phyloP scores from a whole-genome alignment of 108 stramenopile species.

The Fragilaria radians region DNA sequence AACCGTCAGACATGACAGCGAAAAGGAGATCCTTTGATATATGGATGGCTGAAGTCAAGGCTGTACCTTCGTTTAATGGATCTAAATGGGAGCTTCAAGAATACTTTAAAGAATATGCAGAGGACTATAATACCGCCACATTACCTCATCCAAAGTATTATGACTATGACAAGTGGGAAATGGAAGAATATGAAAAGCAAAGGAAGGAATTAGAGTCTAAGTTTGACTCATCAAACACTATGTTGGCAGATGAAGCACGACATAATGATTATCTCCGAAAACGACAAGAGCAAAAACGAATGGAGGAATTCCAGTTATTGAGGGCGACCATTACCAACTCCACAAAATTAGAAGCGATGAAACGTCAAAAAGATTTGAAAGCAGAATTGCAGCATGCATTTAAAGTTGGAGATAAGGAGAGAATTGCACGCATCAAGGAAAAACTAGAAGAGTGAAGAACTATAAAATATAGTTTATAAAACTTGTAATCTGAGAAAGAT shows the following conservation, averaged over 20 bases:
- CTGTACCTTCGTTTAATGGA: slow-evolving; percentile 54
- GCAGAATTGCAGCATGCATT: slow-evolving; percentile 79
- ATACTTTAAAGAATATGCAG: slow-evolving; percentile 85
- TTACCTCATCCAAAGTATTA: slow-evolving; percentile 91
- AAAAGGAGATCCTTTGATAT: slow-evolving; percentile 74
- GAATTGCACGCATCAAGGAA: slow-evolving; percentile 52
- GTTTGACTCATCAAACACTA: slow-evolving; percentile 4
- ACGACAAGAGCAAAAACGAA: slow-evolving; percentile 20
- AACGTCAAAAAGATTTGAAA: slow-evolving; percentile 55
- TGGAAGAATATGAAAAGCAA: slow-evolving; percentile 69
- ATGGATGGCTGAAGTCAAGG: slow-evolving; percentile 91
- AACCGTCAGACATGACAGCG: slow-evolving; percentile 62
- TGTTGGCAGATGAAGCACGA: slow-evolving; percentile 17
- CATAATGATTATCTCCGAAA: slow-evolving; percentile 14
- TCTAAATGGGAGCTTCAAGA: slow-evolving; percentile 82
- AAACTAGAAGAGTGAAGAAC: too few relatives aligned
- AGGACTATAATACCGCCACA: slow-evolving; percentile 96
- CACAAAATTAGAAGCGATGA: slow-evolving; percentile 75
- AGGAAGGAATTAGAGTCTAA: too few relatives aligned
- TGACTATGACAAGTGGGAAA: slow-evolving; percentile 95
- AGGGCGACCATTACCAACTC: slow-evolving; percentile 46
- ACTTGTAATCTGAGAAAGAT: too few relatives aligned
- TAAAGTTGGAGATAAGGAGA: slow-evolving; percentile 71
- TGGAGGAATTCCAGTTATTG: slow-evolving; percentile 37
- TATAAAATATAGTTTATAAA: too few relatives aligned